Evolutionary conservation across 2,329 filamentous ascomycete genomes (phyloP), one percentile per base, ranked within the genome.

Genomic region (Emmonsiellopsis sp.): DNA sequence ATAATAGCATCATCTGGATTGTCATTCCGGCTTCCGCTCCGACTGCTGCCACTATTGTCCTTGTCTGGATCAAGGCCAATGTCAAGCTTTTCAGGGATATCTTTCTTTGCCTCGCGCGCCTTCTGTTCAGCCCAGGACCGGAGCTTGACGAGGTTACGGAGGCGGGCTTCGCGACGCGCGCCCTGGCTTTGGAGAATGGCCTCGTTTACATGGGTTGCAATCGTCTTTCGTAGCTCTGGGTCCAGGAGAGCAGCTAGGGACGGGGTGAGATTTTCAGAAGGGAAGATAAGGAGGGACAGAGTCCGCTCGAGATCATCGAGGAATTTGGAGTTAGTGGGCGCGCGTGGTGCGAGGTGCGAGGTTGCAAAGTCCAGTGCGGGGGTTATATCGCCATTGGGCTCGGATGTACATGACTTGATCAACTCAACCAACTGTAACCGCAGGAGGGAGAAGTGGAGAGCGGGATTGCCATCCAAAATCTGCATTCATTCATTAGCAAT

Each of bases 351-450:
- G 11, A 98, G 80, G 62, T 96, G 86, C 37, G 85, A 82, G 0
- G 87, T 90, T 1, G 93, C 93, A 71, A 98, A 98, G 55, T 85
- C 83, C 51, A 98, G 73, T 1, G 90, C 93, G 6, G 86, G 83
- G 7, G 76, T 82, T 52, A 95, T 90, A 61, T 95, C 88, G 32
- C 83, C 82, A 52, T 82, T 78, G 2, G 81, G 77, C 40, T 77
- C 76, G 9, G 80, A 76, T 53, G 82, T 88, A 70, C 87, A 90
- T 41, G 76, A 76, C 50, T 90, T 84, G 62, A 98, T 98, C 51
- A 97, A 79, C 73, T 98, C 93, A 53, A 98, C 87, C 5, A 98
- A 79, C 68, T 98, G 93, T 40, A 98, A 79, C 37, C 92, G 86
- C 46, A 98, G 77, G 4, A 98, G 77, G 1, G 89, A 83, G 70